phyloP scores from a whole-genome alignment of 2,329 filamentous ascomycete genomes.

The Penicillium olsonii region DNA sequence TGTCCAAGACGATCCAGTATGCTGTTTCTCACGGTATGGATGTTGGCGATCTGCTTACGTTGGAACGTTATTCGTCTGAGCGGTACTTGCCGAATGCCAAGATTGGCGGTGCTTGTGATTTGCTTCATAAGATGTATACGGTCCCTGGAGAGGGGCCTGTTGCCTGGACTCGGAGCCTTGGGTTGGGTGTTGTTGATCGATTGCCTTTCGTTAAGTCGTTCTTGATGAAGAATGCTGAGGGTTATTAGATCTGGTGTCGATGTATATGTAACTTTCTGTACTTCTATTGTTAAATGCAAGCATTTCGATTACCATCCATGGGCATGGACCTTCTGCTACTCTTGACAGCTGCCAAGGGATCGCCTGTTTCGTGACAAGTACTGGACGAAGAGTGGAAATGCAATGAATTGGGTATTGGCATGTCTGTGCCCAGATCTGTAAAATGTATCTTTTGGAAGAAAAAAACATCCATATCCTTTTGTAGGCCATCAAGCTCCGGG shows the following conservation, averaged over 20 bases:
- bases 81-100: slow-evolving; percentile 79
- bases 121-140: slow-evolving; percentile 91
- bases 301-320: slow-evolving; percentile 1
- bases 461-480: slow-evolving; percentile 3
- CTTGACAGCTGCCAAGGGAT: not conserved
- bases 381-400: slow-evolving; percentile 1
- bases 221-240: slow-evolving; percentile 71
- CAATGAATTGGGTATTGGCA: slow-evolving; percentile 16
- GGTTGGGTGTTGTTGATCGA: slow-evolving; percentile 73
- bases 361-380: not conserved
- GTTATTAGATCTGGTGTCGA: slow-evolving; percentile 18
- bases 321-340: too few species aligned
- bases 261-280: slow-evolving; percentile 17
- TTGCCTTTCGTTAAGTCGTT: slow-evolving; percentile 76
- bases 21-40: slow-evolving; percentile 84
- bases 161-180: slow-evolving; percentile 75
- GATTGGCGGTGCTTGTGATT: slow-evolving; percentile 78
- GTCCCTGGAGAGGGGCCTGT: slow-evolving; percentile 71
- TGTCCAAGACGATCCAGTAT: slow-evolving; percentile 72
- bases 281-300: slow-evolving; percentile 14
- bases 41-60: slow-evolving; percentile 72
- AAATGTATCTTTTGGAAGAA: not conserved
- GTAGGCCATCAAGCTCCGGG: slow-evolving; percentile 4
- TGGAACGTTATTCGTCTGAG: slow-evolving; percentile 80
- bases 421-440: not conserved